Percentiles rank a stretch among this genome's conserved stretches.
Conservation (phyloP, 352 stramenopile genomes). For the Globisporangium barbulae region DNA sequence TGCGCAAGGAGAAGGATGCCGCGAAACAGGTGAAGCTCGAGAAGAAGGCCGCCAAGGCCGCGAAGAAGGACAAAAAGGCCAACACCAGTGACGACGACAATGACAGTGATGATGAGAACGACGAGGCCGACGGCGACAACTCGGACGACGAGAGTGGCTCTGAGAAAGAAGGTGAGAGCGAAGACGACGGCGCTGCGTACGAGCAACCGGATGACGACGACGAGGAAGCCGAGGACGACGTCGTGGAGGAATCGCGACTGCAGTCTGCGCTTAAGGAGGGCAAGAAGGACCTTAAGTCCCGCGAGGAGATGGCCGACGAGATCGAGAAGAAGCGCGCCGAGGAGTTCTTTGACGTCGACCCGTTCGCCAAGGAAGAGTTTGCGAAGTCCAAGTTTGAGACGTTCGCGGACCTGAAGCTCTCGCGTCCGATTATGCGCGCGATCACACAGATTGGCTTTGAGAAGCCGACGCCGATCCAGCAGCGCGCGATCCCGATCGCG, state of each 20-base stretch:
- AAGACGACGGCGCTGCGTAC: constrained; percentile 24
- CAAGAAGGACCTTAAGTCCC: constrained; percentile 45
- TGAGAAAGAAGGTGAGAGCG: constrained; percentile 13
- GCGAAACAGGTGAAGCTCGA: constrained; percentile 54
- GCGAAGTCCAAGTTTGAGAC: constrained; percentile 85
- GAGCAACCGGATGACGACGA: constrained; percentile 42
- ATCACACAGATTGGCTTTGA: constrained; percentile 97
- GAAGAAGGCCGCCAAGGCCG: constrained; percentile 44
- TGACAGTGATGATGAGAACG: constrained; percentile 15
- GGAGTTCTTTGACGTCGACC: constrained; percentile 81
- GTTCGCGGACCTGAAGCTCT: constrained; percentile 97
- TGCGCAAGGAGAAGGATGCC: constrained; percentile 64
- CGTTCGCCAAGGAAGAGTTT: constrained; percentile 73
- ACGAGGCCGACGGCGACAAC: constrained; percentile 25
- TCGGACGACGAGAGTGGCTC: constrained; percentile 23
- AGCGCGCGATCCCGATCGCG: constrained; percentile 92
- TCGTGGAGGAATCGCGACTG: constrained; percentile 73
- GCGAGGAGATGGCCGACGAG: constrained; percentile 64
- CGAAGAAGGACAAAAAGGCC: constrained; percentile 28
- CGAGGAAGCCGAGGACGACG: constrained; percentile 55
- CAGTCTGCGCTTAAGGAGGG: constrained; percentile 60
- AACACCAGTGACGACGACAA: constrained; percentile 14
- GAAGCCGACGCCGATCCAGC: constrained; percentile 94
- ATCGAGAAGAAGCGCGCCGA: constrained; percentile 79
- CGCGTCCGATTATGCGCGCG: constrained; percentile 94